Evolutionary conservation across 1,284 basidiomycete species (phyloP), one percentile per base, ranked within the genome.

Genomic region (Cystobasidium pallidum): DNA sequence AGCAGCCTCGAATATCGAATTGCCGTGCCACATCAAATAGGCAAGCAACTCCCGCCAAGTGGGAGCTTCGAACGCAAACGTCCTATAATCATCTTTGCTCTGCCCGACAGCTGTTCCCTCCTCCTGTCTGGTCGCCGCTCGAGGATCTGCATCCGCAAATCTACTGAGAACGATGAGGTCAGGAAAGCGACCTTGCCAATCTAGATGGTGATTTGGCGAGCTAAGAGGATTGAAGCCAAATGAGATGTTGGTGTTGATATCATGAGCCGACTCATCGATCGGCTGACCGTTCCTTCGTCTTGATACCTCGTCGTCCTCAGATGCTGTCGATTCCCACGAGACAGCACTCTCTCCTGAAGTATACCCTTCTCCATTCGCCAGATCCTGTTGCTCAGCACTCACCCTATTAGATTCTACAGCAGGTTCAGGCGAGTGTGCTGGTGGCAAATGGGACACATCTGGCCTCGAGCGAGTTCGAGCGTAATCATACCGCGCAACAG

Each of bases 1-100:
- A 24, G 68, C 43, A 11, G 59, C 59, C 43, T 54, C 43, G 61
- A 71, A 63, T 10, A 71, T 62, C 8, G 68, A 52, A 34, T 71
- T 71, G 28, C 68, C 68, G 43, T 71, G 68, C 68, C 68, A 71
- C 68, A 71, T 71, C 28, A 71, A 36, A 47, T 71, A 71, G 17
- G 61, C 68, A 32, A 71, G 30, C 36, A 71, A 47, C 45, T 71
- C 68, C 17, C 61, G 45, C 68, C 68, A 71, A 34, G 68, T 71
- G 43, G 59, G 68, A 26, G 59, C 61, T 45, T 71, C 68, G 36
- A 71, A 63, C 6, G 59, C 59, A 36, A 71, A 71, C 24, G 68
- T 71, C 8, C 36, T 10, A 47, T 71, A 71, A 47, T 71, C 68
- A 52, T 64, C 59, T 32, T 64, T 64, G 61, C 39, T 54, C 19